phyloP scores from a whole-genome alignment of 2,329 filamentous ascomycete genomes.

The Hypoxylon rubiginosum region DNA sequence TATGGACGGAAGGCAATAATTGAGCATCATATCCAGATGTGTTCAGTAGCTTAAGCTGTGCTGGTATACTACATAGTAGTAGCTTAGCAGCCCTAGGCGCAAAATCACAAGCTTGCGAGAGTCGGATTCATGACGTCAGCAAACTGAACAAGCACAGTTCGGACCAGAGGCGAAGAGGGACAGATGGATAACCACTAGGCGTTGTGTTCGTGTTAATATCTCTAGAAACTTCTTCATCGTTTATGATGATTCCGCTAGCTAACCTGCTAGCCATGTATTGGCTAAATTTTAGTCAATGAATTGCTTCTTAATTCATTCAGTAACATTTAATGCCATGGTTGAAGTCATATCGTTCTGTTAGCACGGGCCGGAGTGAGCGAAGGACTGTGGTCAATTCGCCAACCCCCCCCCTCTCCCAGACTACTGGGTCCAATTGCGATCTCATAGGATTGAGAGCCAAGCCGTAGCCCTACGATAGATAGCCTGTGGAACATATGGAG shows the following conservation, averaged over 20 bases:
- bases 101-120: conserved; percentile 30
- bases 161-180: conserved; percentile 10
- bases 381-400: conserved; percentile 28
- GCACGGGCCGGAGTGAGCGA: conserved; percentile 17
- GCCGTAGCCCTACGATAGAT: conserved; percentile 36
- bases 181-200: background rate
- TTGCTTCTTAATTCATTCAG: background rate
- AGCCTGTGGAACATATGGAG: conserved; percentile 25
- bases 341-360: conserved; percentile 20
- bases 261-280: conserved; percentile 11
- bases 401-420: conserved; percentile 38
- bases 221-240: conserved; percentile 9
- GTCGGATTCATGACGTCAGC: conserved; percentile 36
- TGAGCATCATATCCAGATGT: conserved; percentile 12
- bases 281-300: conserved; percentile 12
- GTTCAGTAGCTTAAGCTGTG: conserved; percentile 4
- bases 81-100: conserved; percentile 12
- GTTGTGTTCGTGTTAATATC: conserved; percentile 5
- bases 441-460: conserved; percentile 35
- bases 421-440: conserved; percentile 44
- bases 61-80: background rate
- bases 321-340: conserved; percentile 9
- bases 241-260: conserved; percentile 7
- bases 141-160: conserved; percentile 7
- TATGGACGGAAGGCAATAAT: conserved; percentile 9